Evolutionary conservation across 2,329 filamentous ascomycete species (phyloP), one percentile per base, ranked within the genome.

Genomic region (Didymosphaeria variabile): DNA sequence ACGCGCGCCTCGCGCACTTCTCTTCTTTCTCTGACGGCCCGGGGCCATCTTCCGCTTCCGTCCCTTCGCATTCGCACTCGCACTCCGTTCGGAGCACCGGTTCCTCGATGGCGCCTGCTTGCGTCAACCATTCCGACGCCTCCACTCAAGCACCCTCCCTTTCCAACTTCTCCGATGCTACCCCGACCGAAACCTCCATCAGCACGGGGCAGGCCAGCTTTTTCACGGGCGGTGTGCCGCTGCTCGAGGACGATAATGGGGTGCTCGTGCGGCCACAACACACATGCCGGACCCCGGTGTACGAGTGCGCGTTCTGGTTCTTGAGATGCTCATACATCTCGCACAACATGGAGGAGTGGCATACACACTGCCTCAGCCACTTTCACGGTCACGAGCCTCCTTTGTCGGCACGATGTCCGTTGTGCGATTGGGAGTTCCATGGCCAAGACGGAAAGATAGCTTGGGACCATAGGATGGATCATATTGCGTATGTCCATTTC

Each of bases 31-130:
- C 53, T 29, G 66, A 67, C 29, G 56, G 64, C 53, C 63, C 60
- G 42, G 65, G 57, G 44, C 47, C 58, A 15, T 63, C 62, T 6
- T 62, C 55, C 3, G 60, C 63, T 42, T 51, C 64, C 42, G 61
- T 49, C 42, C 58, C 51, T 31, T 49, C 55, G 44, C 64, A 65
- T 44, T 55, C 55, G 53, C 63, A 65, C 40, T 53, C 67, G 46
- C 67, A 53, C 10, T 70, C 62, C 13, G 34, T 59, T 45, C 57
- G 56, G 50, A 68, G 65, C 66, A 51, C 32, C 59, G 17, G 26
- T 32, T 73, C 69, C 54, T 76, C 74, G 59, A 77, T 77, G 74
- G 72, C 74, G 52, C 73, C 68, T 34, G 61, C 72, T 17, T 66
- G 69, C 55, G 62, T 77, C 19, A 72, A 76, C 60, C 71, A 75